These are phyloP conservation scores for Collybiopsis confluens DNA, from an alignment of 768 basidiomycete species.

Conservation along the genomic window DNA sequence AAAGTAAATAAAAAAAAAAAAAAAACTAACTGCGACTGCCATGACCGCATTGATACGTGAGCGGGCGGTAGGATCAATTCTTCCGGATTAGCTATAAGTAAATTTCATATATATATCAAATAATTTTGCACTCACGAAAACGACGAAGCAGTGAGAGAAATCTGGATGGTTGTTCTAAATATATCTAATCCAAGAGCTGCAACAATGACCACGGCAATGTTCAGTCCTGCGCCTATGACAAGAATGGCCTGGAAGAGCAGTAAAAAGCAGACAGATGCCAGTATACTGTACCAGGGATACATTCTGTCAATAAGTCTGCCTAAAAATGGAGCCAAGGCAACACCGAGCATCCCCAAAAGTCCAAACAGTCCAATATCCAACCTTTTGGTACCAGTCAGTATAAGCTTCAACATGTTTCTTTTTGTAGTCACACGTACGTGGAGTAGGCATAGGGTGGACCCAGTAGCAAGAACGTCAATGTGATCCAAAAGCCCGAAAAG, in stretches of 20 bases:
- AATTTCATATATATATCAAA: no score
- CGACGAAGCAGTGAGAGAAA: slow-evolving; percentile 42
- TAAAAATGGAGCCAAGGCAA: slow-evolving; percentile 42
- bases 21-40: no score
- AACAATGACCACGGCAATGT: slow-evolving; percentile 60
- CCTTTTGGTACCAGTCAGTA: no score
- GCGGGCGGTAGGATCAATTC: no score
- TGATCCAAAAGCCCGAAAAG: slow-evolving; percentile 64
- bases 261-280: slow-evolving; percentile 35
- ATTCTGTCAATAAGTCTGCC: slow-evolving; percentile 49
- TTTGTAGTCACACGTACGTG: slow-evolving; percentile 51
- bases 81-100: no score
- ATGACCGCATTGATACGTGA: no score
- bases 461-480: slow-evolving; percentile 77
- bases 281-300: slow-evolving; percentile 49
- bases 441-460: slow-evolving; percentile 74
- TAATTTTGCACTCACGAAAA: not conserved
- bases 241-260: slow-evolving; percentile 47
- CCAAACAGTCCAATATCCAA: slow-evolving; percentile 51
- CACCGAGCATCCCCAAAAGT: slow-evolving; percentile 45
- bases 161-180: slow-evolving; percentile 43
- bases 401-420: no score
- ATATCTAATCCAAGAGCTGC: slow-evolving; percentile 9
- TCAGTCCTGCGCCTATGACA: slow-evolving; percentile 63
- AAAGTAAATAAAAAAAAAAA: no score